Conservation (phyloP, 306 rosid genomes). For the Mimosa bimucronata region DNA sequence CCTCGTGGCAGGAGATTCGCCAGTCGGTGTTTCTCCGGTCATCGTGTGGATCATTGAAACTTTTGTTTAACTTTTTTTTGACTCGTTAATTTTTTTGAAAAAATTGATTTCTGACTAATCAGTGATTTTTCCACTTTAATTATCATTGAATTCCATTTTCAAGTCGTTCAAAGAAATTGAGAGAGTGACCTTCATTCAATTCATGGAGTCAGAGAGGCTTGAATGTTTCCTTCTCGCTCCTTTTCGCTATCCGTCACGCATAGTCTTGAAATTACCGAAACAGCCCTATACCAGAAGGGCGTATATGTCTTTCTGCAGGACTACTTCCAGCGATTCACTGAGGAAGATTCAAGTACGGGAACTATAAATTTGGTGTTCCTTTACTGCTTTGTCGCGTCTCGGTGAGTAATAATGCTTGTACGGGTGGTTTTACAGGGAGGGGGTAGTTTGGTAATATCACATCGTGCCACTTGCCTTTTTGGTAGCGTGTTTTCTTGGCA, state of each 20-base stretch:
- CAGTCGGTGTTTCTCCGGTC: conserved; percentile 22
- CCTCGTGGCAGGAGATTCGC: neutral
- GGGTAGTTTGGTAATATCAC: conserved; percentile 49
- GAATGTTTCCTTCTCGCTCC: conserved; percentile 36
- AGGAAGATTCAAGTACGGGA: conserved; percentile 12
- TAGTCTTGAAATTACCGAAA: conserved; percentile 40
- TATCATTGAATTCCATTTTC: neutral
- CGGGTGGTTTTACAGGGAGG: conserved; percentile 1
- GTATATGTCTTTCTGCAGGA: neutral
- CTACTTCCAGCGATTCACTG: neutral
- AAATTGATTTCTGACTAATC: neutral
- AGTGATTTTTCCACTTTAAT: neutral
- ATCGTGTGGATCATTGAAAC: too few relatives aligned
- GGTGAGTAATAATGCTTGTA: too few relatives aligned
- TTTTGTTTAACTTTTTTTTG: too few relatives aligned
- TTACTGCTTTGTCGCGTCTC: neutral
- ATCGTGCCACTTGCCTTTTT: conserved; percentile 36
- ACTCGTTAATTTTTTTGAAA: neutral
- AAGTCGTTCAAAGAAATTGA: conserved; percentile 28
- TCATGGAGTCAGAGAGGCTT: conserved; percentile 48
- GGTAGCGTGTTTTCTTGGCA: conserved; percentile 90
- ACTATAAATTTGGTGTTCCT: neutral
- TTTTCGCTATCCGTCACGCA: conserved; percentile 8
- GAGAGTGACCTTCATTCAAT: conserved; percentile 54
- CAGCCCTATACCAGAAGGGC: conserved; percentile 42